phyloP scores from a whole-genome alignment of 2,329 filamentous ascomycete genomes.

The Sarocladium brachiariae region DNA sequence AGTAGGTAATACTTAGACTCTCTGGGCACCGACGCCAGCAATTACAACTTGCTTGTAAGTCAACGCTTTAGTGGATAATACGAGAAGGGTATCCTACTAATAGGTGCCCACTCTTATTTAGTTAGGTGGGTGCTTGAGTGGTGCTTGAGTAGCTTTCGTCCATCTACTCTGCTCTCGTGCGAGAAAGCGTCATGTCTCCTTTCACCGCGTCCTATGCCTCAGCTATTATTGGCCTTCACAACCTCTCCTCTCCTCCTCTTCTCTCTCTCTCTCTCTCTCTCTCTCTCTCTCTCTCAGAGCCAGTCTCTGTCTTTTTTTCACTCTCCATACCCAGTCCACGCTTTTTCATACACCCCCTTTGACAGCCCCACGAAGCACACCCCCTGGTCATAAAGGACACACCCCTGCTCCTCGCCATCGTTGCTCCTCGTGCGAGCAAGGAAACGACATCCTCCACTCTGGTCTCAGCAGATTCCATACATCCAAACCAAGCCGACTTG shows the following conservation, averaged over 20 bases:
- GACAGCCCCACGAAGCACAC: background rate
- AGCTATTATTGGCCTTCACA: too few relatives aligned
- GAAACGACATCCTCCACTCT: slow-evolving; percentile 2
- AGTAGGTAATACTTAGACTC: background rate
- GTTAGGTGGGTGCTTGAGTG: too few relatives aligned
- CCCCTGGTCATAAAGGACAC: background rate
- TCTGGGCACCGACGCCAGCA: slow-evolving; percentile 4
- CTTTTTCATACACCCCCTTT: background rate
- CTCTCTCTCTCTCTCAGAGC: background rate
- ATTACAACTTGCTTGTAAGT: background rate
- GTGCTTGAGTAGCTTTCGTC: too few relatives aligned
- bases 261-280: background rate
- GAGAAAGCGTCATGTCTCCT: too few relatives aligned
- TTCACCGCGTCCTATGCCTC: too few relatives aligned
- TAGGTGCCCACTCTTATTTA: too few relatives aligned
- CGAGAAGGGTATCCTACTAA: background rate
- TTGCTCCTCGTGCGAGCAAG: slow-evolving; percentile 6
- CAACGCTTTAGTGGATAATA: background rate
- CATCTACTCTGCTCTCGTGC: too few relatives aligned
- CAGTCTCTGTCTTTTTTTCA: background rate
- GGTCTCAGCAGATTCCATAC: slow-evolving; percentile 2
- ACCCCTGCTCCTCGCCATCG: slow-evolving; percentile 1
- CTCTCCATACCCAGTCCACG: background rate
- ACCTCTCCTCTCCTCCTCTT: too few relatives aligned
- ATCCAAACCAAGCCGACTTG: background rate